phyloP scores from a whole-genome alignment of 768 basidiomycete species.

The Thelephora ganbajun region DNA sequence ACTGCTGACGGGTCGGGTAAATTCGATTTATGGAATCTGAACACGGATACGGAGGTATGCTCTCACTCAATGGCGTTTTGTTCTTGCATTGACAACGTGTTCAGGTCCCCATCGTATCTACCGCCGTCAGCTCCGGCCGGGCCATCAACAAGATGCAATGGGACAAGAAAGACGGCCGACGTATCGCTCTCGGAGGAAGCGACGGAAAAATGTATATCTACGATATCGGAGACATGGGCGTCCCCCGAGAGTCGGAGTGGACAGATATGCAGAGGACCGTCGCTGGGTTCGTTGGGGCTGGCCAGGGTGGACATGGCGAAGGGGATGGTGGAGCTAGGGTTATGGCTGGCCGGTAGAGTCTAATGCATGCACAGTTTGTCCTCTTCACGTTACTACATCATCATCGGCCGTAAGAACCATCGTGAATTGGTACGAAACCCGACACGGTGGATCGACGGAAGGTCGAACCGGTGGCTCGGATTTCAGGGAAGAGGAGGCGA shows the following conservation, averaged over 20 bases:
- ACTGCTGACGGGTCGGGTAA: conserved; percentile 89
- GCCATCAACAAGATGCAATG: conserved; percentile 94
- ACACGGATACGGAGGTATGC: conserved; percentile 88
- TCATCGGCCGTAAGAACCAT: no score
- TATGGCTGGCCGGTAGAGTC: conserved; percentile 13
- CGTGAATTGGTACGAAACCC: neutral
- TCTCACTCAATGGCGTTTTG: neutral
- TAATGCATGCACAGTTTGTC: no score
- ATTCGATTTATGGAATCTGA: conserved; percentile 97
- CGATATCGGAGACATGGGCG: conserved; percentile 84
- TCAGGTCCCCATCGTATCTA: conserved; percentile 88
- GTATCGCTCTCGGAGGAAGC: conserved; percentile 81
- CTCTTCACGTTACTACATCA: no score
- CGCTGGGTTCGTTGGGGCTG: conserved; percentile 48
- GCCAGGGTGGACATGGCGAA: conserved; percentile 27
- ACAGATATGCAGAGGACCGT: conserved; percentile 81
- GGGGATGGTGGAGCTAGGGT: conserved; percentile 17
- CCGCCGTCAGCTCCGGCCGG: conserved; percentile 59
- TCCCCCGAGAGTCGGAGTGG: conserved; percentile 89
- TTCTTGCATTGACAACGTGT: neutral
- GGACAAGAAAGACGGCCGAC: conserved; percentile 86
- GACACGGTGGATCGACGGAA: no score
- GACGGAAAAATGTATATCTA: conserved; percentile 91
- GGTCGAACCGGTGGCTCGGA: no score
- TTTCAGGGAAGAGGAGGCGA: no score